Percentiles rank a stretch among this genome's conserved stretches.
Conservation (phyloP, 148 eudicot species). For the Dianthus caryophyllus region DNA sequence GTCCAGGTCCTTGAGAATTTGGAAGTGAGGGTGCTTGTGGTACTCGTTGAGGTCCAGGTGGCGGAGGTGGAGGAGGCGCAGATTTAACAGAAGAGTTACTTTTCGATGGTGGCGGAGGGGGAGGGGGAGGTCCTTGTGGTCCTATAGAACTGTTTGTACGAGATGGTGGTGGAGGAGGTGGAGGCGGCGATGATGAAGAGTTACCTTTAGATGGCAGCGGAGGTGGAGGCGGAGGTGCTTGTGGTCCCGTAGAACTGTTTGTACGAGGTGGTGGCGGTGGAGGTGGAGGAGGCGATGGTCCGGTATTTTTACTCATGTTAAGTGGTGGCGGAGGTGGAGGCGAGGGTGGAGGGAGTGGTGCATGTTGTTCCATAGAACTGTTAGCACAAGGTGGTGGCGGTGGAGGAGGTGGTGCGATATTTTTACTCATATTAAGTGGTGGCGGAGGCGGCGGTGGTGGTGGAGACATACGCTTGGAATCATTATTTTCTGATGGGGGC, state of each 20-base stretch:
- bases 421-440: slow-evolving; percentile 13
- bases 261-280: slow-evolving; percentile 30
- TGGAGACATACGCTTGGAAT: not conserved
- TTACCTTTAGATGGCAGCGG: slow-evolving; percentile 27
- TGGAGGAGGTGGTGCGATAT: slow-evolving; percentile 18
- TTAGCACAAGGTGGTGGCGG: slow-evolving; percentile 27
- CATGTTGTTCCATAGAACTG: slow-evolving; percentile 20
- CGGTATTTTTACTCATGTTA: not conserved
- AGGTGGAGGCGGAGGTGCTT: slow-evolving; percentile 25
- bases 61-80: slow-evolving; percentile 45
- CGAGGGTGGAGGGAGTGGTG: slow-evolving; percentile 29
- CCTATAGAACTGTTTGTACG: slow-evolving; percentile 22
- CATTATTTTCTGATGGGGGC: slow-evolving; percentile 19
- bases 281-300: slow-evolving; percentile 23
- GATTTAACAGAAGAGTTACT: slow-evolving; percentile 35
- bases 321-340: slow-evolving; percentile 16
- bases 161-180: slow-evolving; percentile 36
- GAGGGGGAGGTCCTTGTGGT: slow-evolving; percentile 45
- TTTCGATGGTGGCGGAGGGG: slow-evolving; percentile 49
- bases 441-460: slow-evolving; percentile 12
- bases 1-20: slow-evolving; percentile 45
- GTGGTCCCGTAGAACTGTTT: slow-evolving; percentile 10
- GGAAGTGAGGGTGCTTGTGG: slow-evolving; percentile 31
- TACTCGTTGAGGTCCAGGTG: slow-evolving; percentile 15
- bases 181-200: no score